Conservation (phyloP, 2,329 filamentous ascomycete species). For the Pseudocercospora cruenta region DNA sequence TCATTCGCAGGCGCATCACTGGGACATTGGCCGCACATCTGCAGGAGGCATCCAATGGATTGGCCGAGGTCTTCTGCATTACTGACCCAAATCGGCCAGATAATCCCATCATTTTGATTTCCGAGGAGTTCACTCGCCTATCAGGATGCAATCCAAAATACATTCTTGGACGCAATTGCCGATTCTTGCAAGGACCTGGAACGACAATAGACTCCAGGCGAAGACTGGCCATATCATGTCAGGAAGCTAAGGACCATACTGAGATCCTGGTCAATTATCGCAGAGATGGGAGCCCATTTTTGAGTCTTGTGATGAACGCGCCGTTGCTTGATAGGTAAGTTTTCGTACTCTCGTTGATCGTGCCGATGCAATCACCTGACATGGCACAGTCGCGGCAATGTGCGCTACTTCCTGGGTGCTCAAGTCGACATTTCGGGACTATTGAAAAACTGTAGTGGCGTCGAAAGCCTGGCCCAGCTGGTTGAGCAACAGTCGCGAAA, state of each 20-base stretch:
- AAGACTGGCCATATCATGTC: slow-evolving; percentile 64
- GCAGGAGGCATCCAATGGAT: slow-evolving; percentile 68
- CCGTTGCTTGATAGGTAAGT: slow-evolving; percentile 62
- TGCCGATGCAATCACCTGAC: slow-evolving; percentile 51
- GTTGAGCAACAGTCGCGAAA: slow-evolving; percentile 9
- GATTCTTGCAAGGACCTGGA: slow-evolving; percentile 74
- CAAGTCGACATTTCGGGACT: slow-evolving; percentile 73
- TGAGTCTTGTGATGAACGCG: slow-evolving; percentile 77
- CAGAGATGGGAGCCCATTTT: slow-evolving; percentile 74
- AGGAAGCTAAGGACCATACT: slow-evolving; percentile 66
- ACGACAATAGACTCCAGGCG: slow-evolving; percentile 66
- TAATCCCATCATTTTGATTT: slow-evolving; percentile 76
- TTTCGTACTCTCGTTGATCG: not conserved
- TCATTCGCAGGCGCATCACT: slow-evolving; percentile 68
- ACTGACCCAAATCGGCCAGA: slow-evolving; percentile 72
- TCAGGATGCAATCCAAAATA: slow-evolving; percentile 75
- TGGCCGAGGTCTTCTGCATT: slow-evolving; percentile 76
- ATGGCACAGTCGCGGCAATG: slow-evolving; percentile 60
- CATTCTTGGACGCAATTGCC: slow-evolving; percentile 74
- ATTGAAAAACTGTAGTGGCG: slow-evolving; percentile 65
- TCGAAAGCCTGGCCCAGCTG: slow-evolving; percentile 57
- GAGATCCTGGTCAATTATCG: slow-evolving; percentile 76
- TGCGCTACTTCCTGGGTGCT: slow-evolving; percentile 71
- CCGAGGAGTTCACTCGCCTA: slow-evolving; percentile 73
- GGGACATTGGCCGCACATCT: slow-evolving; percentile 66